These are phyloP conservation scores for Colletotrichum caudatum DNA, from an alignment of 2,329 filamentous ascomycete species.

Conservation along the genomic window DNA sequence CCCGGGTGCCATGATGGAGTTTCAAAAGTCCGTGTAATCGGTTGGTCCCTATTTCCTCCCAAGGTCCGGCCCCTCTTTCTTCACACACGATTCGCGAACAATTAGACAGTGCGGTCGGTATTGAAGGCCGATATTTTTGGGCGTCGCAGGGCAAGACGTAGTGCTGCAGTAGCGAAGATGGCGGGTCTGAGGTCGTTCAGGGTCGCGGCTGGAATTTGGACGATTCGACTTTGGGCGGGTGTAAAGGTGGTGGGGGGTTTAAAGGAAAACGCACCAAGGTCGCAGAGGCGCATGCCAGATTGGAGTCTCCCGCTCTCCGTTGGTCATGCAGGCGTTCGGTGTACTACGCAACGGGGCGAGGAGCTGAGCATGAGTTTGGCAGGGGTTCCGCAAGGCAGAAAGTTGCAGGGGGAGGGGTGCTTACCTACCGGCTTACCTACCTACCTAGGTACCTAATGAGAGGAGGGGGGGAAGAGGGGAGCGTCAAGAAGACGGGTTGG, in stretches of 20 bases:
- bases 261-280: constrained; percentile 18
- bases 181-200: constrained; percentile 3
- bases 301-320: constrained; percentile 8
- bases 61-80: not conserved
- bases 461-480: not conserved
- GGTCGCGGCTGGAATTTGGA: constrained; percentile 3
- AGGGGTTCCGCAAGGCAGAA: constrained; percentile 27
- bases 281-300: constrained; percentile 22
- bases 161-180: constrained; percentile 4
- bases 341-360: constrained; percentile 18
- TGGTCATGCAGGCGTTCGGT: constrained; percentile 28
- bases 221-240: constrained; percentile 4
- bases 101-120: not conserved
- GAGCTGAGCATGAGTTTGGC: constrained; percentile 30
- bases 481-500: constrained; percentile 20
- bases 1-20: constrained; percentile 30
- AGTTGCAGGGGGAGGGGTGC: constrained; percentile 10
- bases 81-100: not conserved
- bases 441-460: too few relatives aligned
- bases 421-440: not conserved
- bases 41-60: not conserved
- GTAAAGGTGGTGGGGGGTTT: constrained; percentile 29
- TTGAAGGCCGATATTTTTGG: not conserved
- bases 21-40: constrained; percentile 2
- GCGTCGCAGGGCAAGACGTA: constrained; percentile 11